Base-by-base conservation (phyloP, 2,329 filamentous ascomycete species). In the Bipolaris oryzae region DNA sequence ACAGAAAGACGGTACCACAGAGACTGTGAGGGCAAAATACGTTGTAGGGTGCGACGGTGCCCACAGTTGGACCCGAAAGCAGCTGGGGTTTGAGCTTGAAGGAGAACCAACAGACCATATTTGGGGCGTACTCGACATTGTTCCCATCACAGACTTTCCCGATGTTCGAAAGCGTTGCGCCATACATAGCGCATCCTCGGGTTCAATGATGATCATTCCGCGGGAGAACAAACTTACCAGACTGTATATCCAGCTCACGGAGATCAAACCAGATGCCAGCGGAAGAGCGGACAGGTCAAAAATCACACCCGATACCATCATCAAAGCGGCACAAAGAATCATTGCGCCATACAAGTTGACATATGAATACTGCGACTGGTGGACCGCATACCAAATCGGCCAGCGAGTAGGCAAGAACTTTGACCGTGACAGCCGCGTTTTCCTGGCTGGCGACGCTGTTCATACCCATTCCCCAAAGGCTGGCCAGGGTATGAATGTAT, bases 401-500 rank as follows among this genome's bases (percentile, higher is more conserved):
- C 87, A 90, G 67, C 80, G 88, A 5, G 82, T 89, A 0, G 85
- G 83, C 3, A 81, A 79, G 1, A 77, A 80, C 39, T 89, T 88
- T 71, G 82, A 81, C 38, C 79, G 79, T 6, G 74, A 78, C 11
- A 80, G 83, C 21, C 81, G 87, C 3, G 80, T 92, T 9, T 92
- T 92, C 70, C 79, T 91, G 4, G 86, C 87, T 0, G 89, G 89
- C 2, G 89, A 90, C 72, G 88, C 86, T 1, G 84, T 85, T 20
- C 80, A 83, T 57, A 83, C 81, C 2, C 81, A 83, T 63, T 79
- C 75, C 15, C 87, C 86, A 18, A 89, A 89, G 67, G 87, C 85
- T 0, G 87, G 87, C 1, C 87, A 89, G 67, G 88, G 88, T 11
- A 90, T 90, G 87, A 91, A 91, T 63, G 84, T 89, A 2, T 84